These are phyloP conservation scores for Nevesoporus exiguus DNA, from an alignment of 768 basidiomycete genomes.

Conservation along the genomic window DNA sequence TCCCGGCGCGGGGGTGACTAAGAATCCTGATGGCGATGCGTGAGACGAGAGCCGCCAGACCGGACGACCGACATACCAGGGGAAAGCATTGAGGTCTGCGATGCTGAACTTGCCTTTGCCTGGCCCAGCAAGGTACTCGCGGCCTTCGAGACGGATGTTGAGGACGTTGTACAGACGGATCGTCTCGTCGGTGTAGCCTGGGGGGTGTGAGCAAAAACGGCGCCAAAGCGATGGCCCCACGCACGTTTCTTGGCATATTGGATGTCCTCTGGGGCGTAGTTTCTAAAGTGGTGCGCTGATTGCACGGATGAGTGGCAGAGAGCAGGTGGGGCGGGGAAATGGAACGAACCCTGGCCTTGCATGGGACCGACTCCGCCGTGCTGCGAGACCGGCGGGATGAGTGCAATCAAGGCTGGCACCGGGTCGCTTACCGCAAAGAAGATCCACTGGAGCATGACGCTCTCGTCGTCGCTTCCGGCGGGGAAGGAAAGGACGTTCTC, in stretches of 20 bases:
- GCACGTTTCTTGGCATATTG: slow-evolving; percentile 65
- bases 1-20: slow-evolving; percentile 42
- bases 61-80: slow-evolving; percentile 46
- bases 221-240: slow-evolving; percentile 7
- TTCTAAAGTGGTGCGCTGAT: slow-evolving; percentile 66
- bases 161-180: slow-evolving; percentile 81
- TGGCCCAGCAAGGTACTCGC: slow-evolving; percentile 80
- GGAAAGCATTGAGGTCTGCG: slow-evolving; percentile 66
- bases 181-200: slow-evolving; percentile 78
- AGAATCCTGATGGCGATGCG: slow-evolving; percentile 46
- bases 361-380: slow-evolving; percentile 85
- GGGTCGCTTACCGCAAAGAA: slow-evolving; percentile 64
- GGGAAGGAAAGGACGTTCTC: slow-evolving; percentile 70
- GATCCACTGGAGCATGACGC: slow-evolving; percentile 80
- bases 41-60: not conserved
- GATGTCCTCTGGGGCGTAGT: slow-evolving; percentile 62
- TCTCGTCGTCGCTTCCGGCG: slow-evolving; percentile 55
- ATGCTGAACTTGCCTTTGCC: slow-evolving; percentile 64
- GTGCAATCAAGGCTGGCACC: not conserved
- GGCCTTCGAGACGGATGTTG: slow-evolving; percentile 66
- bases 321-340: slow-evolving; percentile 4
- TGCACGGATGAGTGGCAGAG: not conserved
- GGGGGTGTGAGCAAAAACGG: slow-evolving; percentile 13
- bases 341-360: slow-evolving; percentile 60
- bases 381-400: slow-evolving; percentile 31